phyloP scores from a whole-genome alignment of 176 grass and related monocot genomes.

The Alloteropsis semialata region DNA sequence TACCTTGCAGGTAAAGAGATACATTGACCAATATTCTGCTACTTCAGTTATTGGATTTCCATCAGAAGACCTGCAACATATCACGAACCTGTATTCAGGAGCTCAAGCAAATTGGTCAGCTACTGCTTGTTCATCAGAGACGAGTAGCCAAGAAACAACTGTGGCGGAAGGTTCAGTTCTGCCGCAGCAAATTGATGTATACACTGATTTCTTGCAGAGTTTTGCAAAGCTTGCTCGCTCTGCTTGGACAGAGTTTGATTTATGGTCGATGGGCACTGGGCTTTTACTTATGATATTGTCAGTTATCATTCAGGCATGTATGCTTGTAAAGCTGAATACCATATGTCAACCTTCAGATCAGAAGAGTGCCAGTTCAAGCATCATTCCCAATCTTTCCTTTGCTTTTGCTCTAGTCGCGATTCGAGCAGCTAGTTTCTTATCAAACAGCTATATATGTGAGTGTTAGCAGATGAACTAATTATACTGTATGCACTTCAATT shows the following conservation, averaged over 20 bases:
- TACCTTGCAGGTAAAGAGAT: conserved; percentile 81
- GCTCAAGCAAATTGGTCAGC: conserved; percentile 62
- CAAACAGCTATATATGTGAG: conserved; percentile 99
- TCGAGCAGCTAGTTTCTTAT: conserved; percentile 89
- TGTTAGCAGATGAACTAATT: conserved; percentile 49
- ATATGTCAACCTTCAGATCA: conserved; percentile 27
- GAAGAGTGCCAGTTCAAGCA: conserved; percentile 18
- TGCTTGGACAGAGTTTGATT: conserved; percentile 97
- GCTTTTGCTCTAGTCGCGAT: conserved; percentile 63
- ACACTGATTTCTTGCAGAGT: conserved; percentile 72
- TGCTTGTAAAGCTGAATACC: conserved; percentile 37
- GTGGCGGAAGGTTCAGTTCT: conserved; percentile 31
- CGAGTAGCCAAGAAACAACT: conserved; percentile 21
- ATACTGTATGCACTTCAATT: neutral
- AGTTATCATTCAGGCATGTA: conserved; percentile 53
- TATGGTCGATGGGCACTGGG: conserved; percentile 65
- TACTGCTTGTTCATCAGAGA: conserved; percentile 44
- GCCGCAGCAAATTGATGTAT: conserved; percentile 65
- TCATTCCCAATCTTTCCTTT: conserved; percentile 38
- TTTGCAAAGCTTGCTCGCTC: conserved; percentile 93
- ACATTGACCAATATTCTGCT: conserved; percentile 82
- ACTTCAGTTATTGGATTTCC: conserved; percentile 96
- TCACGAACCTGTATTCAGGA: conserved; percentile 61
- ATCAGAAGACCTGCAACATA: conserved; percentile 54
- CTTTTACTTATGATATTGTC: conserved; percentile 76